Conservation (phyloP, 176 grass and related monocot species). For the Ampelocalamus luodianensis region DNA sequence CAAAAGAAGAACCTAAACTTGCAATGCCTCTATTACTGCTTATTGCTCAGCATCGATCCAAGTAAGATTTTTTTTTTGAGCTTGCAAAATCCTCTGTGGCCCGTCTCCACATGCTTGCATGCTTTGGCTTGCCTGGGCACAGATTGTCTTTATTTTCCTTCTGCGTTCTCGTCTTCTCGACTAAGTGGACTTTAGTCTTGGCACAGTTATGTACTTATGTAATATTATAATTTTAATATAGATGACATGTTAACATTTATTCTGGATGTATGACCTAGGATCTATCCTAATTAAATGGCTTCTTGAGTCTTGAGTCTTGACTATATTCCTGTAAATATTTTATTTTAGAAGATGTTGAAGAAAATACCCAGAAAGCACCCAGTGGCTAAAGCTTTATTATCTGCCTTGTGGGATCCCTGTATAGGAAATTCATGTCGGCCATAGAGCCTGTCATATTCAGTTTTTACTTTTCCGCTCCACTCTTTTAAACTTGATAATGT, state of each 20-base stretch:
- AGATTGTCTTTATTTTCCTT: conserved; percentile 13
- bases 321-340: not conserved
- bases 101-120: not conserved
- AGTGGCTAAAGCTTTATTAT: conserved; percentile 9
- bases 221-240: conserved; percentile 13
- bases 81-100: conserved; percentile 7
- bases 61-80: conserved; percentile 59
- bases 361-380: no score
- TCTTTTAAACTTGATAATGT: conserved; percentile 35
- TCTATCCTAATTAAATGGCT: not conserved
- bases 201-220: conserved; percentile 22
- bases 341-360: no score
- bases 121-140: not conserved
- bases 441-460: conserved; percentile 32
- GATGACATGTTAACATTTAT: not conserved
- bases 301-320: conserved; percentile 4
- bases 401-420: not conserved
- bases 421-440: conserved; percentile 12
- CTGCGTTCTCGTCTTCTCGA: not conserved
- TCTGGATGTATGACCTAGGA: not conserved
- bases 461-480: conserved; percentile 31
- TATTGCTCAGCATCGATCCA: conserved; percentile 93
- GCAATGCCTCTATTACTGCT: conserved; percentile 96
- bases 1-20: conserved; percentile 94
- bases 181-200: conserved; percentile 29